Evolutionary conservation across 2,329 filamentous ascomycete genomes (phyloP), one percentile per base, ranked within the genome.

Genomic region (Colletotrichum coccodes): DNA sequence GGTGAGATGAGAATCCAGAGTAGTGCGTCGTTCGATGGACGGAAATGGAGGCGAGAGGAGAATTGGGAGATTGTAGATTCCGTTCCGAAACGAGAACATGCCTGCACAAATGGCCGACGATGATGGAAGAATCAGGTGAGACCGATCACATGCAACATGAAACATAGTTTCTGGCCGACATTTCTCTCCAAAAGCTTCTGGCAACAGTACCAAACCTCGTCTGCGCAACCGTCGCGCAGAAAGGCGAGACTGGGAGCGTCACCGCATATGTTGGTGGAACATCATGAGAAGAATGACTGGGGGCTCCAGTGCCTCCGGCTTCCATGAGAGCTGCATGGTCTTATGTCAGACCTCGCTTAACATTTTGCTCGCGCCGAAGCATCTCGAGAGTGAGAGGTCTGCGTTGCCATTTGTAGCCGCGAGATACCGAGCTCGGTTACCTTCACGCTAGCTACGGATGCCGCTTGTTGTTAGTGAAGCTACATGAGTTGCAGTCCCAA

Each of bases 31-130:
- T 26, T 53, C 6, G 54, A 61, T 18, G 11, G 7, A n/a, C n/a
- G 18, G 14, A 1, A 23, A 9, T 14, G 40, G 18, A 18, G 36
- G 70, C 56, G 50, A 61, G 9, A 54, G 26, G 40, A 88, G 87
- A 1, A 6, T 16, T 6, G 50, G 56, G 34, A 72, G 77, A 34
- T 77, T 92, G 73, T 90, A 87, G 73, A 90, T 93, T 54, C 90
- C 90, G 0, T 93, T 92, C 81, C 92, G 92, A 79, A 93, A 93
- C 76, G 90, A 93, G 75, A 93, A 92, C 73, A 90, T 92, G 54
- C 87, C 86, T n/a, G 90, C 87, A 0, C 79, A 85, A 46, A 79
- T 73, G 59, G 71, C 82, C 3, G 42, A 44, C 42, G 50, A 2
- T 0, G 28, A 36, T 12, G 73, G 78, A 71, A 73, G 2, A 75